A percentile compares a stretch with the other conserved stretches of the same genome.
These are phyloP conservation scores for Pichia rugopelliculosa DNA, from an alignment of 805 yeast species.

Conservation along the genomic window DNA sequence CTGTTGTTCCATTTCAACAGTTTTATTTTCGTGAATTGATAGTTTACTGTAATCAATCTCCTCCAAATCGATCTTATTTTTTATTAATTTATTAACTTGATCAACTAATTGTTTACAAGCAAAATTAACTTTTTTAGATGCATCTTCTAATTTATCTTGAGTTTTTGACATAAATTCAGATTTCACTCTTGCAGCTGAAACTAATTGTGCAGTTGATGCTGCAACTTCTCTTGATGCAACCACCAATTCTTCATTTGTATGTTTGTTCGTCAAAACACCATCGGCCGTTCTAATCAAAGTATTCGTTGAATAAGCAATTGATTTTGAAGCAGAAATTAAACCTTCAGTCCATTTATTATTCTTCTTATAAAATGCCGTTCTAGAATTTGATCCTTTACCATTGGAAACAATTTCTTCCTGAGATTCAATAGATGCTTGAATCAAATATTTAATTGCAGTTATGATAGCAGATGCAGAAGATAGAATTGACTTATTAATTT, in stretches of 20 bases:
- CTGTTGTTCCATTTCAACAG: conserved; percentile 88
- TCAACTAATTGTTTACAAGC: conserved; percentile 70
- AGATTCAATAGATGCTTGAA: conserved; percentile 69
- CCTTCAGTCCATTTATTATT: conserved; percentile 94
- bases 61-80: conserved; percentile 26
- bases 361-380: conserved; percentile 74
- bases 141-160: conserved; percentile 64
- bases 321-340: conserved; percentile 78
- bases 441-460: conserved; percentile 63
- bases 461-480: conserved; percentile 76
- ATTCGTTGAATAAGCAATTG: conserved; percentile 78
- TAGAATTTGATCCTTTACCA: conserved; percentile 57
- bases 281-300: conserved; percentile 81
- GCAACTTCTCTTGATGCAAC: conserved; percentile 91
- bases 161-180: conserved; percentile 69
- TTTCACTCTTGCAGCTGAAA: conserved; percentile 84
- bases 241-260: conserved; percentile 72
- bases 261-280: conserved; percentile 56
- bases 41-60: conserved; percentile 60
- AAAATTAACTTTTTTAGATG: conserved; percentile 60
- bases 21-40: conserved; percentile 72
- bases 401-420: conserved; percentile 66
- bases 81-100: conserved; percentile 38
- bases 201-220: conserved; percentile 86
- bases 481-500: conserved; percentile 69